phyloP scores from a whole-genome alignment of 1,284 basidiomycete genomes.

The Ganoderma lingzhi region DNA sequence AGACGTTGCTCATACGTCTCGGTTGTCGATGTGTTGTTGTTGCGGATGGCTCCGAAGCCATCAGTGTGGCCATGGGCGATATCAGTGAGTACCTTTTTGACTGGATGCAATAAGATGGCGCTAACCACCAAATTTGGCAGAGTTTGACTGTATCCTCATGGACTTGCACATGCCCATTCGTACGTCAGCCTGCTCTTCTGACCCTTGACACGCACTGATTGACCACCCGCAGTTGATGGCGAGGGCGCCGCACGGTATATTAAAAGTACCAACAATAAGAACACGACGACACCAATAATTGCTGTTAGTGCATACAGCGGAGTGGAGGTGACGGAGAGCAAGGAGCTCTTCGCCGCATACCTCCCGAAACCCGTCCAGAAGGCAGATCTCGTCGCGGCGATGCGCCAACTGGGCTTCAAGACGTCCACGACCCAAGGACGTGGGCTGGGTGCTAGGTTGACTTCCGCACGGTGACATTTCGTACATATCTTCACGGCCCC shows the following conservation, averaged over 20 bases:
- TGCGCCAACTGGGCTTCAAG: constrained; percentile 89
- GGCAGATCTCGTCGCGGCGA: constrained; percentile 80
- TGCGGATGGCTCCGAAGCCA: constrained; percentile 94
- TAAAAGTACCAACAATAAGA: constrained; percentile 94
- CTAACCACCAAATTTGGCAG: constrained; percentile 46
- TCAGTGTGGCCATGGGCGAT: constrained; percentile 96
- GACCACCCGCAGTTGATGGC: constrained; percentile 73
- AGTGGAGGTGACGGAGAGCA: constrained; percentile 68
- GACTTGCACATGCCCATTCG: constrained; percentile 90
- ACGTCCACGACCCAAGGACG: constrained; percentile 69
- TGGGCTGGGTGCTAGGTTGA: constrained; percentile 49
- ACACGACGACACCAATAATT: constrained; percentile 89
- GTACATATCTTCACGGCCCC: constrained; percentile 32
- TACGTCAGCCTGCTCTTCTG: constrained; percentile 52
- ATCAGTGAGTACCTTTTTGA: constrained; percentile 72
- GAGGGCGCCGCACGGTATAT: constrained; percentile 94
- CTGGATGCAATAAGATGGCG: constrained; percentile 25
- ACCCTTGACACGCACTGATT: constrained; percentile 28
- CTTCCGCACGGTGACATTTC: constrained; percentile 37
- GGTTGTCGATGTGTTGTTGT: constrained; percentile 96
- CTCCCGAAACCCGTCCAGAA: constrained; percentile 91
- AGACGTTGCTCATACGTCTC: constrained; percentile 90
- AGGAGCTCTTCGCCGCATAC: constrained; percentile 86
- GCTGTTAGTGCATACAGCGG: constrained; percentile 88
- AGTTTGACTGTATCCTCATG: constrained; percentile 91